Conservation (phyloP, 257 asterid genomes). For the Thymus mandschuricus region DNA sequence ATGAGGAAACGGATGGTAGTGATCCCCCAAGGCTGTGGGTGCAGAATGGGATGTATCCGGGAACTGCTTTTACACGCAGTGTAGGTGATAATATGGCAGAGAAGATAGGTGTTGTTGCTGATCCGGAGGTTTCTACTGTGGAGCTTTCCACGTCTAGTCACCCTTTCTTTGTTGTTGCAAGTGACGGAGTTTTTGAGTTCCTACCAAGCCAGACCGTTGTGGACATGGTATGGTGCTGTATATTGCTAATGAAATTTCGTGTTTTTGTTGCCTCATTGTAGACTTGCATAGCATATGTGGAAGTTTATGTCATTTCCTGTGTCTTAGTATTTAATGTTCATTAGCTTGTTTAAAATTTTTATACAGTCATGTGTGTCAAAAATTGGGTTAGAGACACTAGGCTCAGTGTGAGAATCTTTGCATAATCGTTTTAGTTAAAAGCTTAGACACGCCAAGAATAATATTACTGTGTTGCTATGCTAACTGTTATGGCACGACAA, state of each 20-base stretch:
- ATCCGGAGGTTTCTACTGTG: conserved; percentile 73
- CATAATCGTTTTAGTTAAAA: not conserved
- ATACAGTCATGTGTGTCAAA: not conserved
- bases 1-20: conserved; percentile 87
- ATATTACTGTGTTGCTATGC: conserved; percentile 15
- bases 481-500: not conserved
- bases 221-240: conserved; percentile 66
- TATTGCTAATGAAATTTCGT: not conserved
- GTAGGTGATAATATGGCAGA: conserved; percentile 89
- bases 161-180: conserved; percentile 85
- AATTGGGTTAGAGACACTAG: not conserved
- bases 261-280: not conserved
- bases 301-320: not conserved
- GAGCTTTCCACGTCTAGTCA: conserved; percentile 52
- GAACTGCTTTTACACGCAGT: conserved; percentile 94
- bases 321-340: conserved; percentile 7
- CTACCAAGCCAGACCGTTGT: conserved; percentile 85
- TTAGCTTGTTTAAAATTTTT: not conserved
- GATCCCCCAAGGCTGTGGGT: conserved; percentile 98
- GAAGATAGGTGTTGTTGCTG: conserved; percentile 85
- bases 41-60: conserved; percentile 89
- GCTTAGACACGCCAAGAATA: not conserved
- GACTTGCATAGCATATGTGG: not conserved
- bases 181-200: conserved; percentile 93
- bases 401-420: not conserved